Conservation (phyloP, 345 rosid genomes). For the Citrus inodora region DNA sequence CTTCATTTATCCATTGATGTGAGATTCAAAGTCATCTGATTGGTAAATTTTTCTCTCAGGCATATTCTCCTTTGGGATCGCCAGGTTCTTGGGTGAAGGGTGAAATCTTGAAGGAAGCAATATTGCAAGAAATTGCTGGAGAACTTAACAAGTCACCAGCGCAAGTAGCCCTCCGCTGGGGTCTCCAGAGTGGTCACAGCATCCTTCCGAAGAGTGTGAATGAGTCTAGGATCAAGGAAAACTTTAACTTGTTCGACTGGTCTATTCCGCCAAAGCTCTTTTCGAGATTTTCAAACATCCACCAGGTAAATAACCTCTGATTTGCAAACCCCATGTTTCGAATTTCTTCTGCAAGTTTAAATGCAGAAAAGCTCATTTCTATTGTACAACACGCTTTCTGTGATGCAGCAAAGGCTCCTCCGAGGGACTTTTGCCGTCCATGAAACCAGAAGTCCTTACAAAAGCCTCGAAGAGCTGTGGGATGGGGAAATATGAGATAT, state of each 20-base stretch:
- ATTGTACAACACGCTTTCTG: neutral
- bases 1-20: too few relatives aligned
- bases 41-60: conserved; percentile 24
- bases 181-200: conserved; percentile 53
- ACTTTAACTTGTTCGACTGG: conserved; percentile 49
- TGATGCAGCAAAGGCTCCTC: conserved; percentile 53
- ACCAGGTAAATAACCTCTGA: conserved; percentile 33
- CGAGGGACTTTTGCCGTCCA: conserved; percentile 50
- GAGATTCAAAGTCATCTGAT: neutral
- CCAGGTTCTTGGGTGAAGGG: conserved; percentile 60
- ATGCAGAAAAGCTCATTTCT: neutral
- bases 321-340: neutral
- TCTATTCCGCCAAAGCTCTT: conserved; percentile 45
- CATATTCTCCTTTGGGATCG: conserved; percentile 56
- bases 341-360: neutral
- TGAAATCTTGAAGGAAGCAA: conserved; percentile 47
- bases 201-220: conserved; percentile 60
- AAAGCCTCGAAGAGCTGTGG: conserved; percentile 50
- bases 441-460: conserved; percentile 44
- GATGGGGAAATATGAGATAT: conserved; percentile 51
- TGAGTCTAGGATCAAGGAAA: conserved; percentile 44
- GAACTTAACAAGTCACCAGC: conserved; percentile 52
- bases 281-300: conserved; percentile 35
- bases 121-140: conserved; percentile 37
- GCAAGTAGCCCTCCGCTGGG: conserved; percentile 59